A percentile compares a stretch with the other conserved stretches of the same genome.
Conservation (phyloP, 225 moss, liverwort and hornwort species). For the Marchantia polymorpha region DNA sequence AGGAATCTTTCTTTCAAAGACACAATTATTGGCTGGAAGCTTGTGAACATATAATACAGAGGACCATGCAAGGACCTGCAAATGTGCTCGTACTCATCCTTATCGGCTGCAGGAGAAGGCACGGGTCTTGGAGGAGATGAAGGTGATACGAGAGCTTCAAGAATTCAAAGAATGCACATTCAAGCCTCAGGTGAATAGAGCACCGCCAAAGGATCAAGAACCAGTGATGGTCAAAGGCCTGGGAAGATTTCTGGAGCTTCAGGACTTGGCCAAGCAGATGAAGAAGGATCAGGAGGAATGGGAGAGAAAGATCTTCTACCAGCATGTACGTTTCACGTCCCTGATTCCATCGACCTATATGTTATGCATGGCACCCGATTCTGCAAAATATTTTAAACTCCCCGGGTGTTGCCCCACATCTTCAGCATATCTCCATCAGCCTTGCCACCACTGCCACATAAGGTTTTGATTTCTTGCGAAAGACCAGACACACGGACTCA, state of each 20-base stretch:
- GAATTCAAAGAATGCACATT: constrained; percentile 94
- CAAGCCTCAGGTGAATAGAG: constrained; percentile 59
- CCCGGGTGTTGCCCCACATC: neutral
- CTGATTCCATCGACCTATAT: neutral
- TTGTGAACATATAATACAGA: neutral
- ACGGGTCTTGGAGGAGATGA: constrained; percentile 60
- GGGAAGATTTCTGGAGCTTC: constrained; percentile 79
- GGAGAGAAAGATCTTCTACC: constrained; percentile 87
- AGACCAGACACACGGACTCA: too few relatives aligned
- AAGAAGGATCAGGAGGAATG: constrained; percentile 83
- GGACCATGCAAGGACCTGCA: neutral
- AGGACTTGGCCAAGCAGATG: constrained; percentile 85
- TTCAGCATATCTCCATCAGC: neutral
- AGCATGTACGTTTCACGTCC: constrained; percentile 44
- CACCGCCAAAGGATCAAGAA: constrained; percentile 60
- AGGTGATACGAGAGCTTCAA: constrained; percentile 61
- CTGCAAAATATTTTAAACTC: neutral
- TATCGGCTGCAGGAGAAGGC: constrained; percentile 60
- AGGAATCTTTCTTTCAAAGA: too few relatives aligned
- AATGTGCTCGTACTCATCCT: neutral
- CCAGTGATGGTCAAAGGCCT: constrained; percentile 77
- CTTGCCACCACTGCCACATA: too few relatives aligned
- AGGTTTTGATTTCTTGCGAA: too few relatives aligned
- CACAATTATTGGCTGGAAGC: neutral
- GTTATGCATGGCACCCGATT: neutral